Evolutionary conservation across 75 land plant genomes (phyloP), one percentile per base, ranked within the genome.

Genomic region (Pinus albicaulis): DNA sequence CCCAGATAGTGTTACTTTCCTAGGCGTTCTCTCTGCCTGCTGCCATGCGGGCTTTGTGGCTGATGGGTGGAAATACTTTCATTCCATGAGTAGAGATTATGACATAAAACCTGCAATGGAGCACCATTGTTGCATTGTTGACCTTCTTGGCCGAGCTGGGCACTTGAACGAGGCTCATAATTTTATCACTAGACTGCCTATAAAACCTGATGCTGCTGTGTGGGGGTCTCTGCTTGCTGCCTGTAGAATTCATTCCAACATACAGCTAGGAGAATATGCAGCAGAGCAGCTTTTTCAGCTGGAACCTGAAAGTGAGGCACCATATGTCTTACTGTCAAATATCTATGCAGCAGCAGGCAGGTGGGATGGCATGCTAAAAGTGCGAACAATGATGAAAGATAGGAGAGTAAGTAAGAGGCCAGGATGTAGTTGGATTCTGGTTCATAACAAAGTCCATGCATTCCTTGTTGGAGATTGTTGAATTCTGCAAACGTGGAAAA

Each of bases 91-190:
- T 31, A n/a, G 12, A 25, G n/a, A n/a, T 17, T 66, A 64, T 66
- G 76, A 77, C n/a, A 73, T 77, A 20, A 22, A 19, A 48, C 78
- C 55, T 10, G 24, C 26, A 44, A 3, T 38, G 31, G 78, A 77
- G 28, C 78, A 77, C 20, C 52, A 77, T 71, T 44, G 55, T 13
- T 77, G 78, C 20, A 73, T 77, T 15, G 76, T 72, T 14, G 78
- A 77, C 41, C 74, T 77, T 41, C 78, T 77, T 53, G 77, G 78
- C 56, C 77, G 78, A 22, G 76, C 78, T 24, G 55, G 55, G 73
- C 24, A 31, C 52, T 64, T 76, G 41, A 36, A 64, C 11, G 77
- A 76, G 22, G 77, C 55, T 14, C 26, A 76, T 16, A 48, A 73
- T 4, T 25, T 77, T 38, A 52, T 77, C 12, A 25, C 22, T 11